A percentile compares a stretch with the other conserved stretches of the same genome.
Conservation (phyloP, 1,139 yeast species). For the Sugiyamaella xylanicola region DNA sequence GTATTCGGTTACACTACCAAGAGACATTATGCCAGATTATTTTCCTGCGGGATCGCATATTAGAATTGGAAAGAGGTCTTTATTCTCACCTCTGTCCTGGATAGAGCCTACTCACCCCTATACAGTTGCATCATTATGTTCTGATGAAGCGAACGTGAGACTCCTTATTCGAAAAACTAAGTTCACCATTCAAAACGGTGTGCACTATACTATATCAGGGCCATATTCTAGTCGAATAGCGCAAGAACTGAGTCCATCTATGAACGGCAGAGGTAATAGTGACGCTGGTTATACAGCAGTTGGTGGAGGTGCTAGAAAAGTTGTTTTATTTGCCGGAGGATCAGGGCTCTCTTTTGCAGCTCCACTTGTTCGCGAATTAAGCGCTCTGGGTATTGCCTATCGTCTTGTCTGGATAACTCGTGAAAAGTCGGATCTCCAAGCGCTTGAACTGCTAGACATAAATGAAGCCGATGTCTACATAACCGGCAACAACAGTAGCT, state of each 20-base stretch:
- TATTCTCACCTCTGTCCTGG: constrained; percentile 46
- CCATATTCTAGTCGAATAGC: constrained; percentile 33
- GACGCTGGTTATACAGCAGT: constrained; percentile 34
- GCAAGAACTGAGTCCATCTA: not conserved
- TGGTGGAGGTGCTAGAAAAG: constrained; percentile 47
- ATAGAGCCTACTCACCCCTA: constrained; percentile 73
- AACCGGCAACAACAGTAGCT: constrained; percentile 34
- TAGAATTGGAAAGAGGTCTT: constrained; percentile 44
- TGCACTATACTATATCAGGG: constrained; percentile 38
- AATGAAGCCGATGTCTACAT: constrained; percentile 42
- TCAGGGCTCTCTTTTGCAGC: constrained; percentile 80
- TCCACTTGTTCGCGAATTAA: constrained; percentile 46
- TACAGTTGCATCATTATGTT: constrained; percentile 70
- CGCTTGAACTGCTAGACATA: constrained; percentile 44
- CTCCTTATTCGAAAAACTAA: constrained; percentile 49
- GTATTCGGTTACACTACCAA: constrained; percentile 42
- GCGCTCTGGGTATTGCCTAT: constrained; percentile 24
- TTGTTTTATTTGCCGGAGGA: constrained; percentile 76
- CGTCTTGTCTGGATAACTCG: constrained; percentile 58
- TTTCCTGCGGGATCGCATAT: constrained; percentile 53
- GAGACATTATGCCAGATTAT: constrained; percentile 37
- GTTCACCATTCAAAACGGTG: constrained; percentile 31
- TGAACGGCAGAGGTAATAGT: not conserved
- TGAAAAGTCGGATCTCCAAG: constrained; percentile 47
- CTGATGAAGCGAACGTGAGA: constrained; percentile 46